Evolutionary conservation across 2,329 filamentous ascomycete species (phyloP).

Genomic region (Teratosphaeria pseudoeucalypti): DNA sequence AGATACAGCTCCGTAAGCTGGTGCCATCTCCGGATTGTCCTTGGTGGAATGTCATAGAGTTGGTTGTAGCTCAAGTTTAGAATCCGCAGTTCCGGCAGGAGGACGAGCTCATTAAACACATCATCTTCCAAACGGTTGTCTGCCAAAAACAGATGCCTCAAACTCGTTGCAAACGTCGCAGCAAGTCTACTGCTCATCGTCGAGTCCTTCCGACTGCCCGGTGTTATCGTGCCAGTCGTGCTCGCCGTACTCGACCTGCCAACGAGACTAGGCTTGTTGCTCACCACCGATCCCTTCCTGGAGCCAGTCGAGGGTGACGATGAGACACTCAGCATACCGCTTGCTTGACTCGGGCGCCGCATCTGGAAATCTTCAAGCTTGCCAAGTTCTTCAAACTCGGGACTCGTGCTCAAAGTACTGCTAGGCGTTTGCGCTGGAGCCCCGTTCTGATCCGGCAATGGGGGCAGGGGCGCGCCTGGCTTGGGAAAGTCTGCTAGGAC

Average conservation of each 20-base stretch:
- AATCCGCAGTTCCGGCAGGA: conserved; percentile 72
- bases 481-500: conserved; percentile 86
- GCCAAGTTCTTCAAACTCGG: conserved; percentile 69
- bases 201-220: conserved; percentile 69
- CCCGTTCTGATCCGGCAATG: conserved; percentile 12
- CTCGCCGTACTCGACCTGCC: conserved; percentile 78
- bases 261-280: conserved; percentile 43
- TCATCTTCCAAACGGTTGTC: conserved; percentile 93
- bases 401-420: conserved; percentile 41
- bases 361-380: conserved; percentile 52
- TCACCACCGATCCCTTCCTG: conserved; percentile 76
- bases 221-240: conserved; percentile 46
- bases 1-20: conserved; percentile 86
- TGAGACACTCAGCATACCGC: conserved; percentile 54
- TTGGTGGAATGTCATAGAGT: conserved; percentile 80
- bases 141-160: conserved; percentile 76
- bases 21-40: conserved; percentile 81
- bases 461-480: conserved; percentile 53
- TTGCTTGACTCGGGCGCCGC: conserved; percentile 75
- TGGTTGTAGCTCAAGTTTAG: conserved; percentile 94
- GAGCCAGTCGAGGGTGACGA: conserved; percentile 29
- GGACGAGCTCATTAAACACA: conserved; percentile 80
- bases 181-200: conserved; percentile 67
- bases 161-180: conserved; percentile 77
- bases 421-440: neutral